These are phyloP conservation scores for Lachnellula suecica DNA, from an alignment of 2,329 filamentous ascomycete species.

Conservation along the genomic window DNA sequence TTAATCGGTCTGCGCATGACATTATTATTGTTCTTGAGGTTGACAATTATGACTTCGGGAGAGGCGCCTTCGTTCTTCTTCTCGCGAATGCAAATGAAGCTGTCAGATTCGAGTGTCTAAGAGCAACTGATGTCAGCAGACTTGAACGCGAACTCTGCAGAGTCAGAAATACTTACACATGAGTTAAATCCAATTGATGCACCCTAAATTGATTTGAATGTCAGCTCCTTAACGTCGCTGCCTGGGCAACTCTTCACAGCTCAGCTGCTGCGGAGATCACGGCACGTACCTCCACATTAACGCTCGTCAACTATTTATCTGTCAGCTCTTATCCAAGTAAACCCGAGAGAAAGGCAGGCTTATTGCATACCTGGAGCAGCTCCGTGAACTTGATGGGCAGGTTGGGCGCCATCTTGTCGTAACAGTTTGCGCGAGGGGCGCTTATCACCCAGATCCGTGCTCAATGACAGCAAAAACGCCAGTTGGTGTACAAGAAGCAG, in stretches of 20 bases:
- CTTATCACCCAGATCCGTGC: conserved; percentile 22
- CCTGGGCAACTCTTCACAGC: conserved; percentile 20
- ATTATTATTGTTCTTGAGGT: conserved; percentile 97
- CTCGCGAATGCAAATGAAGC: conserved; percentile 94
- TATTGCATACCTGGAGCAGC: conserved; percentile 83
- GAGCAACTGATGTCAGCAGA: conserved; percentile 16
- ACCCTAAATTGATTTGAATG: conserved; percentile 49
- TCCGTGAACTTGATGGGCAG: conserved; percentile 93
- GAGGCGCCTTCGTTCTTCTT: conserved; percentile 82
- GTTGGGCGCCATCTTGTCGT: conserved; percentile 45
- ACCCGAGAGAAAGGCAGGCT: conserved; percentile 82
- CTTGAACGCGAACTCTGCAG: conserved; percentile 3
- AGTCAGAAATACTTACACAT: conserved; percentile 60
- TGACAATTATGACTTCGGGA: conserved; percentile 94
- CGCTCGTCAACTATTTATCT: conserved; percentile 47
- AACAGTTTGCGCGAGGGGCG: conserved; percentile 26
- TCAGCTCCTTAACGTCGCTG: conserved; percentile 26
- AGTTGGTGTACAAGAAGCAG: conserved; percentile 6
- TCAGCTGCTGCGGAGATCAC: conserved; percentile 13
- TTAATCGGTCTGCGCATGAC: conserved; percentile 94
- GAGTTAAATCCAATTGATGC: conserved; percentile 82
- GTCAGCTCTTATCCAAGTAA: conserved; percentile 54
- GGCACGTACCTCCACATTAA: conserved; percentile 52
- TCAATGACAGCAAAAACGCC: conserved; percentile 25
- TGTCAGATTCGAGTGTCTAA: conserved; percentile 96